Evolutionary conservation across 352 stramenopile genomes (phyloP).

Genomic region (Pythium monospermum): DNA sequence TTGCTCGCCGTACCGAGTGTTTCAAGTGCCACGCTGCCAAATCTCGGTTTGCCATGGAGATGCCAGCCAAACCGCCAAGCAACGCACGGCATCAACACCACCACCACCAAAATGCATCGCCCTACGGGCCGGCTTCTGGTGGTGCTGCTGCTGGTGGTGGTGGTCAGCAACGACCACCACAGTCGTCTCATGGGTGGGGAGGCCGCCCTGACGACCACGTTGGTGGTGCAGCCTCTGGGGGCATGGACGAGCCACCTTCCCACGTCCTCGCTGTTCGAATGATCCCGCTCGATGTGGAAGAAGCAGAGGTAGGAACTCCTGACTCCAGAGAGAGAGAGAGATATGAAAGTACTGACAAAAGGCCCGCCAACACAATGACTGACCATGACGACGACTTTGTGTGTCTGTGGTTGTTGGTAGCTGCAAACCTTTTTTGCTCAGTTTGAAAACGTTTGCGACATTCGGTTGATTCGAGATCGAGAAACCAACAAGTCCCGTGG

Average conservation of each 20-base stretch:
- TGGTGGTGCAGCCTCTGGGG: too few relatives aligned
- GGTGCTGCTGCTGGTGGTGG: background rate
- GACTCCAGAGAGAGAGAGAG: too few relatives aligned
- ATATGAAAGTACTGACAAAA: too few relatives aligned
- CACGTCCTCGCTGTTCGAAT: constrained; percentile 65
- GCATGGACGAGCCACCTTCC: constrained; percentile 32
- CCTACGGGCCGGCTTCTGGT: background rate
- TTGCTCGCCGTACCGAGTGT: constrained; percentile 49
- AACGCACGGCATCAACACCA: background rate
- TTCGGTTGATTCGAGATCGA: constrained; percentile 72
- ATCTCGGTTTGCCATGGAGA: constrained; percentile 21
- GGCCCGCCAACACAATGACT: too few relatives aligned
- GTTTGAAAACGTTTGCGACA: constrained; percentile 59
- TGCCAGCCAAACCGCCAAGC: background rate
- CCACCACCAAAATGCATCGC: background rate
- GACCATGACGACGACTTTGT: too few relatives aligned
- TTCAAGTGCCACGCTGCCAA: constrained; percentile 61
- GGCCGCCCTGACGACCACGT: too few relatives aligned
- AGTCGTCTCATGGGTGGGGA: too few relatives aligned
- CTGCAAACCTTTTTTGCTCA: constrained; percentile 69
- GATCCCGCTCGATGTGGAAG: constrained; percentile 64
- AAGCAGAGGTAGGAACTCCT: constrained; percentile 63
- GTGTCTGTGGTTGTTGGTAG: constrained; percentile 20
- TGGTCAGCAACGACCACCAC: background rate
- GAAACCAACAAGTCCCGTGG: constrained; percentile 55